Base-by-base conservation (phyloP, 2,329 filamentous ascomycete genomes). In the Hyphodiscus sp. region DNA sequence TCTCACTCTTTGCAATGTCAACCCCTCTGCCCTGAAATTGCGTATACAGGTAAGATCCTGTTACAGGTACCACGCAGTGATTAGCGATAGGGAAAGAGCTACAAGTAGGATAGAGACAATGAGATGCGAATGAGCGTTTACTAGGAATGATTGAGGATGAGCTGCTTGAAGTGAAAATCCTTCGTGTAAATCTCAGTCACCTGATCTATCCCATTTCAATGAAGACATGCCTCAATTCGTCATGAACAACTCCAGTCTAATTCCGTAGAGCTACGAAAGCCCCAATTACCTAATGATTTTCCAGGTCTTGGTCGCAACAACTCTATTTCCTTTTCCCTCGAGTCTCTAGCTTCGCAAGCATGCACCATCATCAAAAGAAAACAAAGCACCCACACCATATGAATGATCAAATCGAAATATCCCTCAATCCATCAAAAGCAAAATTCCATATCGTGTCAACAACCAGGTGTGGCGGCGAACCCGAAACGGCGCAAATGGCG, bases 131-230 rank as follows among this genome's bases (percentile, higher is more conserved):
- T n/a, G n/a, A n/a, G n/a, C n/a, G n/a, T n/a, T n/a, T n/a, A n/a
- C n/a, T n/a, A n/a, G n/a, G n/a, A n/a, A n/a, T n/a, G n/a, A n/a
- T n/a, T n/a, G n/a, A n/a, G n/a, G n/a, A n/a, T n/a, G n/a, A n/a
- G n/a, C n/a, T 45, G 68, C 67, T 67, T 33, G 66, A 62, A 23
- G 70, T 69, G 38, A 66, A 67, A n/a, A 69, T 66, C 68, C n/a
- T 66, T 59, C 47, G 61, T 65, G 23, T 5, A 43, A 20, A 29
- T 30, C 43, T 33, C 26, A 38, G 11, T 38, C 33, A 13, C 33
- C 33, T 38, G 33, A 5, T 38, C 33, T n/a, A 38, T 13, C 11
- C 33, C 33, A 38, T 6, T 38, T 38, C 33, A 15, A 38, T 13
- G 33, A 38, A 38, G 33, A 38, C 33, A 48, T 45, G 52, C 57